Base-by-base conservation (phyloP, 1,284 basidiomycete species). In the Meripilus lineatus region DNA sequence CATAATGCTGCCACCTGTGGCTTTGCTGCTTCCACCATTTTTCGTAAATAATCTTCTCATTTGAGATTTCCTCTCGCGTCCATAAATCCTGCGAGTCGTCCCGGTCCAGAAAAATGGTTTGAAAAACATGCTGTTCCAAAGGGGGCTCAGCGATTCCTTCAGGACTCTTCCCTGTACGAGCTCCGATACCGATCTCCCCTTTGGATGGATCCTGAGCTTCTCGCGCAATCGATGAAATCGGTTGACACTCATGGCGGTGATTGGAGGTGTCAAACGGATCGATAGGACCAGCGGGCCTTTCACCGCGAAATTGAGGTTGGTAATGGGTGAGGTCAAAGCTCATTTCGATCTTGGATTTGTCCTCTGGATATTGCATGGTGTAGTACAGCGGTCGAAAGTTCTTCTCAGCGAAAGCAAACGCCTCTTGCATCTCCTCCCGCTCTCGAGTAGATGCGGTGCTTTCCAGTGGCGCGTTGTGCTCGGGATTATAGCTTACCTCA, bases 11-110 rank as follows among this genome's bases (percentile, higher is more conserved):
- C 73, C 74, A 78, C 7, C 76, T 66, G 54, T 79, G 75, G 40
- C 70, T 71, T 54, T 77, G 75, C 54, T 79, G 77, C 57, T 79
- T 79, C 78, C 77, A 79, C 77, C 75, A 77, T 55, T 77, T 78
- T 53, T 77, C 68, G 48, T 66, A 52, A 36, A 81, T 75, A 44
- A 74, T 64, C 57, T 75, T 72, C 38, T 74, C 66, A 25, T 65
- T 58, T 8, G 61, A 52, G 45, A 82, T 78, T 42, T 79, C 76
- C 34, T 62, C 61, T 47, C 68, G 68, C 2, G 74, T 76, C 79
- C 79, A 82, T 30, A 71, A 59, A 2, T 71, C 42, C 35, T 67
- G 59, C 28, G 67, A 69, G 21, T 72, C 68, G 23, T 74, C 66
- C 25, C 68, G 65, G 58, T 82, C 75, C 17, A 81, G 66, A 59